phyloP scores from a whole-genome alignment of 2,329 filamentous ascomycete species.

The Juglanconis oblonga region DNA sequence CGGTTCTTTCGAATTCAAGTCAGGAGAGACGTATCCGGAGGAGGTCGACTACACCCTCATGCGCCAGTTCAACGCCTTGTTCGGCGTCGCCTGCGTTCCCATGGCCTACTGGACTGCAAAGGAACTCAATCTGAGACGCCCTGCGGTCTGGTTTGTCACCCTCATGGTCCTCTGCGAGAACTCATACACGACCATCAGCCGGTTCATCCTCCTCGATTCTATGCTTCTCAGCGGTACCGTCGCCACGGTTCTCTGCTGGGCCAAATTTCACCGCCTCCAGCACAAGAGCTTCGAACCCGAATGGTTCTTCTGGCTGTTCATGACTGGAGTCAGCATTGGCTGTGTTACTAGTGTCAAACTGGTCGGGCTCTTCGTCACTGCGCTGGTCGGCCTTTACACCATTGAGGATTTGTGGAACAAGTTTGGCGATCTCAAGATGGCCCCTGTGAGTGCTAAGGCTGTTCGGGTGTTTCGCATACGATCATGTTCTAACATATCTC shows the following conservation, averaged over 20 bases:
- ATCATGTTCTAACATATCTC: slow-evolving; percentile 14
- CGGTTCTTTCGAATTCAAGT: slow-evolving; percentile 99
- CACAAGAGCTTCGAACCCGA: slow-evolving; percentile 81
- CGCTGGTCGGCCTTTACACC: slow-evolving; percentile 92
- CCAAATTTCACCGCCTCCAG: slow-evolving; percentile 89
- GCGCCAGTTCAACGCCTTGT: slow-evolving; percentile 95
- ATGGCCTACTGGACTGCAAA: slow-evolving; percentile 93
- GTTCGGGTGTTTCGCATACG: neutral
- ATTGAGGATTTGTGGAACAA: slow-evolving; percentile 97
- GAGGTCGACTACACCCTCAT: slow-evolving; percentile 98
- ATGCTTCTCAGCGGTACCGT: slow-evolving; percentile 99
- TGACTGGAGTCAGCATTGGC: slow-evolving; percentile 93
- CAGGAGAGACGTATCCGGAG: slow-evolving; percentile 88
- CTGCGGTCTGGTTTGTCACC: slow-evolving; percentile 91
- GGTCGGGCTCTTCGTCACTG: slow-evolving; percentile 93
- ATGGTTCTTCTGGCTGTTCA: slow-evolving; percentile 92
- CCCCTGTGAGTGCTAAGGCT: slow-evolving; percentile 54
- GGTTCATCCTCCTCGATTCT: slow-evolving; percentile 96
- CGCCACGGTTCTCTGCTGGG: slow-evolving; percentile 94
- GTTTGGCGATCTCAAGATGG: slow-evolving; percentile 92
- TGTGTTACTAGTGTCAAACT: slow-evolving; percentile 99
- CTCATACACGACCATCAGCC: slow-evolving; percentile 97
- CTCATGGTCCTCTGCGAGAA: slow-evolving; percentile 99
- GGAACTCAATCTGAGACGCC: slow-evolving; percentile 80
- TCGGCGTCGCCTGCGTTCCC: slow-evolving; percentile 88